phyloP scores from a whole-genome alignment of 495 filamentous ascomycete genomes.

The Penicilliopsis zonata region DNA sequence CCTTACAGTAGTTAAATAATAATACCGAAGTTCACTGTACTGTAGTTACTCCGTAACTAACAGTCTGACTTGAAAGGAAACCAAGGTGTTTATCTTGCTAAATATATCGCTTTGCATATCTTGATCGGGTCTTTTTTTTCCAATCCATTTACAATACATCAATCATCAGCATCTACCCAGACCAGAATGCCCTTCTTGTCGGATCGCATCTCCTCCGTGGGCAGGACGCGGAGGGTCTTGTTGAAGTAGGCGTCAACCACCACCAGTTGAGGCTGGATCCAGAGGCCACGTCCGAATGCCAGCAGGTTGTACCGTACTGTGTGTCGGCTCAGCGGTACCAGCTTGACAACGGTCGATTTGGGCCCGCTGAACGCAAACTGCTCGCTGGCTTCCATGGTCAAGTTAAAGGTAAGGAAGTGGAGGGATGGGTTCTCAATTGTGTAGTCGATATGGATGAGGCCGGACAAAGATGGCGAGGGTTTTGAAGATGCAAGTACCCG shows the following conservation, averaged over 20 bases:
- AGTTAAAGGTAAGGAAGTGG: conserved; percentile 84
- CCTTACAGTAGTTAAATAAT: too few relatives aligned
- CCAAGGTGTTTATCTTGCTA: too few relatives aligned
- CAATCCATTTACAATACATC: conserved; percentile 3
- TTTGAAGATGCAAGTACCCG: conserved; percentile 63
- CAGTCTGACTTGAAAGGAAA: too few relatives aligned
- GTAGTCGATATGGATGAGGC: conserved; percentile 45
- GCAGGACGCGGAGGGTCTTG: conserved; percentile 64
- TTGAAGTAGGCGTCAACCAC: conserved; percentile 85
- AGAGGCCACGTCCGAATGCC: conserved; percentile 42
- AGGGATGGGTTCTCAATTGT: conserved; percentile 88
- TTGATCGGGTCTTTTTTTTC: too few relatives aligned
- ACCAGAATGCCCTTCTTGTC: conserved; percentile 62
- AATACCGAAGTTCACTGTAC: too few relatives aligned
- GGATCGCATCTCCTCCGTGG: conserved; percentile 57
- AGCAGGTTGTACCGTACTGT: conserved; percentile 59
- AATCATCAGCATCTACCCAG: conserved; percentile 48
- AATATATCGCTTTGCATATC: too few relatives aligned
- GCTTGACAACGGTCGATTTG: conserved; percentile 62
- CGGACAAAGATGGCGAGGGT: conserved; percentile 27
- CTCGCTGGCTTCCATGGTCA: conserved; percentile 85
- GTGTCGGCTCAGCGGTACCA: conserved; percentile 67
- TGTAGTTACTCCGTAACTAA: too few relatives aligned
- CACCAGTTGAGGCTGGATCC: conserved; percentile 61
- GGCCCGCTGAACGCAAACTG: conserved; percentile 88